phyloP scores from a whole-genome alignment of 306 rosid genomes.

The Cucurbita maxima region DNA sequence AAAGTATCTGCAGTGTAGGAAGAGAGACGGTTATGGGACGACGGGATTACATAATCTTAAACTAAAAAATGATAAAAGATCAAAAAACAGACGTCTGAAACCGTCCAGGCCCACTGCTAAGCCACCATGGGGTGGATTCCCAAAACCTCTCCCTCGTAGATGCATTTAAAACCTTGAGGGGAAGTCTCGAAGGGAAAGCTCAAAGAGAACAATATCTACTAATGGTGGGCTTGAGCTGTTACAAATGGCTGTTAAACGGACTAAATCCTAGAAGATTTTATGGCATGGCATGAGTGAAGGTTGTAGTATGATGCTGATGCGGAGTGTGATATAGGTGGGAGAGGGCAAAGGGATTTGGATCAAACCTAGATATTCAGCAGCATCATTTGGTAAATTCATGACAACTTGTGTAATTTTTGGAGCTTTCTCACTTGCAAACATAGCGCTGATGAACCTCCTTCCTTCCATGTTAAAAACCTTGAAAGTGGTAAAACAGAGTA shows the following conservation, averaged over 20 bases:
- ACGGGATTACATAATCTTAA: not conserved
- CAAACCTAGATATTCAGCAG: conserved; percentile 74
- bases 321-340: not conserved
- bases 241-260: too few relatives aligned
- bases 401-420: conserved; percentile 71
- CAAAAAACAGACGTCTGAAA: too few relatives aligned
- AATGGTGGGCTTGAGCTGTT: too few relatives aligned
- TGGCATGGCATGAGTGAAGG: not conserved
- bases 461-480: conserved; percentile 95
- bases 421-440: conserved; percentile 67
- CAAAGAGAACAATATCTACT: too few relatives aligned
- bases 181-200: too few relatives aligned
- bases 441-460: conserved; percentile 79
- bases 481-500: conserved; percentile 7
- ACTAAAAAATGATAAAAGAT: too few relatives aligned
- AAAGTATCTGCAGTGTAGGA: conserved; percentile 49
- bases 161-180: too few relatives aligned
- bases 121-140: too few relatives aligned
- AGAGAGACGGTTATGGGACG: not conserved
- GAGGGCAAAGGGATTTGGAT: not conserved
- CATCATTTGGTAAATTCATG: conserved; percentile 93
- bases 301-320: not conserved
- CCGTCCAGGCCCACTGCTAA: too few relatives aligned
- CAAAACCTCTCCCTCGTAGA: too few relatives aligned
- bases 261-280: not conserved